Evolutionary conservation across 768 basidiomycete species (phyloP), one percentile per base, ranked within the genome.

Genomic region (Gloeopeniophorella convolvens): DNA sequence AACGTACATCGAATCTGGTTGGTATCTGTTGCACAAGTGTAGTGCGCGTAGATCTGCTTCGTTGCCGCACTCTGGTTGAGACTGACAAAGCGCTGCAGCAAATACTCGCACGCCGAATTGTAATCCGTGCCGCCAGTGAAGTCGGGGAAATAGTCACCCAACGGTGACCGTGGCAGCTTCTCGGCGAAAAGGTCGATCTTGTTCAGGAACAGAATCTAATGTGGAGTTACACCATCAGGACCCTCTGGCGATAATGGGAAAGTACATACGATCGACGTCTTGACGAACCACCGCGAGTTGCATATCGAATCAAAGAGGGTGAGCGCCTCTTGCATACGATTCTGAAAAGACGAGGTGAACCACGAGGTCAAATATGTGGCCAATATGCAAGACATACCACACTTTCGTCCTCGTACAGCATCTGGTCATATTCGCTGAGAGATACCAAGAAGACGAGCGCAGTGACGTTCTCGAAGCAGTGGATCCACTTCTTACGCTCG

Each of bases 281-380:
- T 89, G 63, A 90, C 87, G 65, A 95, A 95, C 91, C 89, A 96
- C 54, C 94, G 78, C 36, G 91, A 94, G 62, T 97, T 97, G 72
- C 92, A 94, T 73, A 97, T 96, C 46, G 92, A 95, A 67, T 97
- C 95, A 67, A 96, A 98, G 44, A 97, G 83, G 0, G 92, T 92
- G 40, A 97, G 69, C 0, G 94, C 89, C 66, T 97, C 95, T 73
- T 95, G 88, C 89, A 99, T 95, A 59, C 93, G 91, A 69, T 96
- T 97, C 86, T 89, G 58, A 8, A 43, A 30, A 16, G 11, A 5
- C 33, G 26, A 30, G 20, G 35, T 21, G 37, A 30, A 12, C 41
- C 10, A 34, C 26, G 51, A 51, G 23, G 34, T n/a, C 23, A 23
- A 36, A 9, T 15, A 40, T 18, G 40, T 34, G n/a, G n/a, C n/a